A percentile compares a stretch with the other conserved stretches of the same genome.
Evolutionary conservation across 306 rosid species (phyloP).

Genomic region (Lagenaria siceraria): DNA sequence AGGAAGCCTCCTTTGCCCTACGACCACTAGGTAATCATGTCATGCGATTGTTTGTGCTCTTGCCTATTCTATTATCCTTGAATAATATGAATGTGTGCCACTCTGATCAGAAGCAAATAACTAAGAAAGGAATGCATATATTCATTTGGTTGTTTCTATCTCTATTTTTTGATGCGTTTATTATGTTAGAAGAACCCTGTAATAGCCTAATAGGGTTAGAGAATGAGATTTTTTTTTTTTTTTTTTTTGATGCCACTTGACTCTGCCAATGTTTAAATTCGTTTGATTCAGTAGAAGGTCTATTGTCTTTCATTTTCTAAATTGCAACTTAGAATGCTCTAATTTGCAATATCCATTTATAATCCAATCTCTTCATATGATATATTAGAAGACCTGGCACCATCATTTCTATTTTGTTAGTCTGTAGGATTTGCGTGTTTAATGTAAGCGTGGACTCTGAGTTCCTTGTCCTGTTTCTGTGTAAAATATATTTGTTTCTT

Average conservation of each 20-base stretch:
- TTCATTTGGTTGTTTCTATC: background rate
- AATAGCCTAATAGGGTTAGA: background rate
- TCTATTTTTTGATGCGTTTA: background rate
- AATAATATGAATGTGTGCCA: background rate
- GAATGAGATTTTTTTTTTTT: background rate
- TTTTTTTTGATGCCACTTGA: background rate
- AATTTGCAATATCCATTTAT: background rate
- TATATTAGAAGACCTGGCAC: background rate
- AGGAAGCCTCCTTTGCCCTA: slow-evolving; percentile 56
- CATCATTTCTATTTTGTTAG: background rate
- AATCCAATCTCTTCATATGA: background rate
- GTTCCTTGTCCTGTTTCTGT: background rate
- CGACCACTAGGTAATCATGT: slow-evolving; percentile 50
- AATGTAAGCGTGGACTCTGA: background rate
- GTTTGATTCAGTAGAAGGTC: background rate
- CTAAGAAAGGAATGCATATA: background rate
- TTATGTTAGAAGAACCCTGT: background rate
- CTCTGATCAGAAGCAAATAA: background rate
- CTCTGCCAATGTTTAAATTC: background rate
- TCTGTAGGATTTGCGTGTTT: background rate
- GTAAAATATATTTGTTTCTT: background rate
- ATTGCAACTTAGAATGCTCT: background rate
- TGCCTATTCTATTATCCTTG: background rate
- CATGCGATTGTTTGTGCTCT: background rate
- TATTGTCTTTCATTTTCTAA: background rate